These are phyloP conservation scores for Fusarium nodosum DNA, from an alignment of 2,329 filamentous ascomycete genomes.

Conservation along the genomic window DNA sequence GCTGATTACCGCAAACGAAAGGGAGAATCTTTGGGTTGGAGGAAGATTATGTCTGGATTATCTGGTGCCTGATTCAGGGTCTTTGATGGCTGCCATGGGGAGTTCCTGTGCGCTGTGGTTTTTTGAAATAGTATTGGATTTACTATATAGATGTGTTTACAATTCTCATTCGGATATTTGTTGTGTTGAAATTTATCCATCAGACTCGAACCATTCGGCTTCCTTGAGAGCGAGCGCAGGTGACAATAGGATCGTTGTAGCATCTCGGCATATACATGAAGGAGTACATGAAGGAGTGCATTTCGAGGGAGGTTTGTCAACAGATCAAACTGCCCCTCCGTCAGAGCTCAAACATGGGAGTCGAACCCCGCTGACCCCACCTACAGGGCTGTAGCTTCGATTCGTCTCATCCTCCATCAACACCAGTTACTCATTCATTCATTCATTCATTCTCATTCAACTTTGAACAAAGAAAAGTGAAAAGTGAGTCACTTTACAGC, in stretches of 20 bases:
- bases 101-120: not conserved
- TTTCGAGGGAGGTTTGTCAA: not conserved
- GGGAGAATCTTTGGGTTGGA: not conserved
- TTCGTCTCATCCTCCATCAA: not conserved
- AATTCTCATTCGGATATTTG: not conserved
- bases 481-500: not conserved
- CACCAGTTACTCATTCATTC: not conserved
- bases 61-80: not conserved
- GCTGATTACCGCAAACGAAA: not conserved
- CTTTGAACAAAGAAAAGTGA: conserved; percentile 1
- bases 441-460: not conserved
- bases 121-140: not conserved
- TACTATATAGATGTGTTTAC: not conserved
- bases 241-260: not conserved
- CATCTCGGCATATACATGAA: not conserved
- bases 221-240: not conserved
- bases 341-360: not conserved
- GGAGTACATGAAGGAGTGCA: not conserved
- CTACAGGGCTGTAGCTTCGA: not conserved
- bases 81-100: not conserved
- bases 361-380: not conserved
- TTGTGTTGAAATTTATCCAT: not conserved
- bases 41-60: not conserved
- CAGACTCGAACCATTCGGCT: not conserved
- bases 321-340: not conserved